Base-by-base conservation (phyloP, 805 yeast species). In the Wickerhamiella alocasiicola region DNA sequence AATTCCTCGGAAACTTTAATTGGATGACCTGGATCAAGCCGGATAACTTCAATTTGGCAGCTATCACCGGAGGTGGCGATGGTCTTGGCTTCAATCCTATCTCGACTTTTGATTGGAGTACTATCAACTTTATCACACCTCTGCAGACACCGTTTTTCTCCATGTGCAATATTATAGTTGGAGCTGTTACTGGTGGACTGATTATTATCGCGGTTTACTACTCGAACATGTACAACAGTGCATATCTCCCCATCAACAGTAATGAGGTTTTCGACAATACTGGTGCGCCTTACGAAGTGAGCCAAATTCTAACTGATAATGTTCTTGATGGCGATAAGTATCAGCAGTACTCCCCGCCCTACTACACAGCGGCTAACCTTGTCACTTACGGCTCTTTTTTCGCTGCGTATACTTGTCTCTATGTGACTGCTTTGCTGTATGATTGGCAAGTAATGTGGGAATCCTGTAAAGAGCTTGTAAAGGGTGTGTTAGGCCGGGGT, bases 11-110 rank as follows among this genome's bases (percentile, higher is more conserved):
- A 2, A 67, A 66, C 48, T 81, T 81, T 58, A 72, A 67, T 51
- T 75, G 81, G 81, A 67, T 72, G 52, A 66, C 60, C 19, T 74
- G 79, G 79, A 72, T 72, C 35, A 63, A 47, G 2, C 63, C 63
- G 9, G 55, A 74, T 46, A 76, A 76, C 51, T 71, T 73, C 44
- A 63, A 68, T 31, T 68, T 73, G 3, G 77, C 76, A 48, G 73
- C 76, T 38, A 61, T 79, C 31, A 76, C 78, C 38, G 88, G 88
- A 24, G 68, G 72, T 7, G 52, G 48, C 72, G 72, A 62, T 13
- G 77, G 77, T 18, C 43, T 72, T 21, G 77, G 77, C 9, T 45
- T 70, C n/a, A n/a, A n/a, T n/a, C n/a, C n/a, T n/a, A n/a, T n/a
- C n/a, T n/a, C n/a, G n/a, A n/a, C n/a, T n/a, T 65, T 71, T 53